phyloP scores from a whole-genome alignment of 371 early-diverging fungal genomes.

The Apophysomyces trapeziformis region DNA sequence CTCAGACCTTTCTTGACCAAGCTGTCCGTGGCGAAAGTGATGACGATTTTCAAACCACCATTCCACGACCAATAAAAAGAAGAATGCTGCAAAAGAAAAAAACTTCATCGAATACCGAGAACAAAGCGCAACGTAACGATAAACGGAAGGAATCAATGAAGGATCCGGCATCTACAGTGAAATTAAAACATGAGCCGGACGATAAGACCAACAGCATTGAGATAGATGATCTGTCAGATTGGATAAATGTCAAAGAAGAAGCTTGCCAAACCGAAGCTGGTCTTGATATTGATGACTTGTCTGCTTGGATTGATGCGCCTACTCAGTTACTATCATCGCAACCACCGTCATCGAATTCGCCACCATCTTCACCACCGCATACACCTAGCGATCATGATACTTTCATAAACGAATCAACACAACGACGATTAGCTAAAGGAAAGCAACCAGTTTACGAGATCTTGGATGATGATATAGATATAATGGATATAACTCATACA shows the following conservation, averaged over 20 bases:
- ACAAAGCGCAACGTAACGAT: neutral
- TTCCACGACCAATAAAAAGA: neutral
- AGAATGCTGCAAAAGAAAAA: neutral
- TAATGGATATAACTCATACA: neutral
- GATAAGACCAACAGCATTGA: neutral
- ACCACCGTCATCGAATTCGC: neutral
- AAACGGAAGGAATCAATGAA: neutral
- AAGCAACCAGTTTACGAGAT: neutral
- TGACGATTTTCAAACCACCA: slow-evolving; percentile 2
- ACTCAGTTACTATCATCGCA: neutral
- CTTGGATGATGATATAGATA: neutral
- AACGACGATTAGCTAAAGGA: neutral
- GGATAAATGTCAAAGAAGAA: slow-evolving; percentile 3
- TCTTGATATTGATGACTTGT: neutral
- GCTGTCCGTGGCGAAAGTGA: neutral
- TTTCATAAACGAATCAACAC: neutral
- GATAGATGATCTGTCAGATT: neutral
- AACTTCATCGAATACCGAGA: neutral
- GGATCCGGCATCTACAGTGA: neutral
- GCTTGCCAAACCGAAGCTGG: neutral
- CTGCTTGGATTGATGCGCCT: neutral
- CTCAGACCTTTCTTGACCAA: neutral
- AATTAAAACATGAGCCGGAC: neutral
- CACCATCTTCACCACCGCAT: neutral
- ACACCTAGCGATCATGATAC: neutral